phyloP scores from a whole-genome alignment of 306 rosid species.

The Canavalia gladiata region DNA sequence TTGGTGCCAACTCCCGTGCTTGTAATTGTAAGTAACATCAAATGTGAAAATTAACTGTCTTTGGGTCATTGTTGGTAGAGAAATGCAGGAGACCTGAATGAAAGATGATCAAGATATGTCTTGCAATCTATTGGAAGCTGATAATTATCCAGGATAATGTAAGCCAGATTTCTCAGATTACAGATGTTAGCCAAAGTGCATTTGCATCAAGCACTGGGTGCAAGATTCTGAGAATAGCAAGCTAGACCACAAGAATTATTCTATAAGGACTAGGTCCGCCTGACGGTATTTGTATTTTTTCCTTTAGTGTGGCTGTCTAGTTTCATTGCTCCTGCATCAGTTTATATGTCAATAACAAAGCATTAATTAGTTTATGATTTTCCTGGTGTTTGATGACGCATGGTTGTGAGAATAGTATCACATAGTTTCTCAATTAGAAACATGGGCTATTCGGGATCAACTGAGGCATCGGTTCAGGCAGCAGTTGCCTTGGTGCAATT shows the following conservation, averaged over 20 bases:
- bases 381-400: neutral
- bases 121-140: neutral
- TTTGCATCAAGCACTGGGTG: neutral
- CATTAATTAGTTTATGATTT: neutral
- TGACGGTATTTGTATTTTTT: neutral
- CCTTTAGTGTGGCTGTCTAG: neutral
- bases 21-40: neutral
- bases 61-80: constrained; percentile 7
- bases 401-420: neutral
- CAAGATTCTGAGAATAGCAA: neutral
- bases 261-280: neutral
- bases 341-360: neutral
- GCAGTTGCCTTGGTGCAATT: neutral
- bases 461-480: neutral
- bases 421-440: neutral
- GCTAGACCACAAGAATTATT: neutral
- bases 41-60: neutral
- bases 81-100: constrained; percentile 5
- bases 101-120: neutral
- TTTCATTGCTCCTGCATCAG: neutral
- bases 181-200: neutral
- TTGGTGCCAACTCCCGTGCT: neutral
- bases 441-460: neutral
- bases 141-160: neutral
- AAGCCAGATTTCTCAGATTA: neutral